Percentiles rank a stretch among this genome's conserved stretches.
Conservation (phyloP, 2,329 filamentous ascomycete genomes). For the Microdochium paspali region DNA sequence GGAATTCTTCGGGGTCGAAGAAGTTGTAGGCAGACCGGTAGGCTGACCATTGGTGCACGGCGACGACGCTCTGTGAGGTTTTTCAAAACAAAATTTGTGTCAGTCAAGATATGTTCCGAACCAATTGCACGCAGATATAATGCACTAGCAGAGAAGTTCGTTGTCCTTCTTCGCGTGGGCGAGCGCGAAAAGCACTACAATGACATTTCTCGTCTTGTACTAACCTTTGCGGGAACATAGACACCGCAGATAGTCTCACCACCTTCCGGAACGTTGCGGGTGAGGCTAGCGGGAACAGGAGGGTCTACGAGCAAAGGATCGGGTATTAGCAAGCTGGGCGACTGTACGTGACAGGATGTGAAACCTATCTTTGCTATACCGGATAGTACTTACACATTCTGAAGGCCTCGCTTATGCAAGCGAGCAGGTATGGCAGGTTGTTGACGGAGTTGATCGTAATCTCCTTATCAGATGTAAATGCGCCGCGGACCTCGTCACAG, state of each 20-base stretch:
- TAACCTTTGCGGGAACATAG: background rate
- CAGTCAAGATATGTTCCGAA: too few relatives aligned
- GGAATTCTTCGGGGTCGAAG: constrained; percentile 2
- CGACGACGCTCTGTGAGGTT: constrained; percentile 2
- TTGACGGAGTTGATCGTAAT: constrained; percentile 14
- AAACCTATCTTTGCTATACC: too few relatives aligned
- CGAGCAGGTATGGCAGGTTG: constrained; percentile 16
- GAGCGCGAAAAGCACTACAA: too few relatives aligned
- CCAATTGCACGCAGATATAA: too few relatives aligned
- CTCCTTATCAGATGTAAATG: constrained; percentile 23
- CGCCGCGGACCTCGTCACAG: constrained; percentile 23
- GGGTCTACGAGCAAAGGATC: background rate
- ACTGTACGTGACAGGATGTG: too few relatives aligned
- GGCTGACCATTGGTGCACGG: constrained; percentile 3
- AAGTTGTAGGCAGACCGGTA: constrained; percentile 1
- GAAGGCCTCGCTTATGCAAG: constrained; percentile 19
- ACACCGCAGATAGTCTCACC: background rate
- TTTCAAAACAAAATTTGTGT: too few relatives aligned
- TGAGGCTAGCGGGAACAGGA: background rate
- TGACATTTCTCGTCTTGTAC: too few relatives aligned
- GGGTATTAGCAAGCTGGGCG: too few relatives aligned
- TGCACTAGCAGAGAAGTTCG: too few relatives aligned
- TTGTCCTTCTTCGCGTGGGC: too few relatives aligned
- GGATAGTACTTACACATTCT: constrained; percentile 9
- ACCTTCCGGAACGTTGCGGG: background rate